These are phyloP conservation scores for Arbutus unedo DNA, from an alignment of 148 eudicot genomes.

Conservation along the genomic window DNA sequence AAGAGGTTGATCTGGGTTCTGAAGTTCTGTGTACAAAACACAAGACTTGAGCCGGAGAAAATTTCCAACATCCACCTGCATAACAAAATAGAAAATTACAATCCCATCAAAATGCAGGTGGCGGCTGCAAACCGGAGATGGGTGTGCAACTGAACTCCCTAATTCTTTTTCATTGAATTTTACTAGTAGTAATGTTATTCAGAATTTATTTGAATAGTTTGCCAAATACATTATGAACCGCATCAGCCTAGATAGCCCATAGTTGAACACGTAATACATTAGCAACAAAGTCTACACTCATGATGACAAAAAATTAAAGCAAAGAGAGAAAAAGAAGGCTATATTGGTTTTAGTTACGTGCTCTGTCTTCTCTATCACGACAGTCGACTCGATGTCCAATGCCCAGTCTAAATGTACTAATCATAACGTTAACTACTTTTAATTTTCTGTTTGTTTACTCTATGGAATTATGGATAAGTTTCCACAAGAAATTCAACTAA, in stretches of 20 bases:
- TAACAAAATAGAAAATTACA: constrained; percentile 6
- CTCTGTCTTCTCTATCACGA: not conserved
- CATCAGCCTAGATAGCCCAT: not conserved
- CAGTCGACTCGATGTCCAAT: not conserved
- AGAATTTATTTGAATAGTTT: too few relatives aligned
- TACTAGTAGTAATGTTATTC: too few relatives aligned
- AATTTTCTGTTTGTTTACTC: not conserved
- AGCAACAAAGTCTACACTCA: not conserved
- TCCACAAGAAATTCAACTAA: not conserved
- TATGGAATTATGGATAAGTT: not conserved
- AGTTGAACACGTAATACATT: not conserved
- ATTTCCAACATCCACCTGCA: constrained; percentile 95
- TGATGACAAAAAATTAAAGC: too few relatives aligned
- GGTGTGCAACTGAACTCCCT: too few relatives aligned
- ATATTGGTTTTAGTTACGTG: not conserved
- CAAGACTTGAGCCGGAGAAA: constrained; percentile 87
- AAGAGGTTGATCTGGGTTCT: constrained; percentile 58
- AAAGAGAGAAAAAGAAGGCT: not conserved
- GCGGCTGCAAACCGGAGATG: too few relatives aligned
- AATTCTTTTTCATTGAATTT: too few relatives aligned
- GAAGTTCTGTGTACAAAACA: constrained; percentile 81
- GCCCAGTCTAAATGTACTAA: not conserved
- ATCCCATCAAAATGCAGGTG: not conserved
- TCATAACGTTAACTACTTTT: not conserved
- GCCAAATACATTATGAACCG: not conserved